Percentiles rank a stretch among this genome's conserved stretches.
These are phyloP conservation scores for Fomitopsis pulvina DNA, from an alignment of 768 basidiomycete genomes.

Conservation along the genomic window DNA sequence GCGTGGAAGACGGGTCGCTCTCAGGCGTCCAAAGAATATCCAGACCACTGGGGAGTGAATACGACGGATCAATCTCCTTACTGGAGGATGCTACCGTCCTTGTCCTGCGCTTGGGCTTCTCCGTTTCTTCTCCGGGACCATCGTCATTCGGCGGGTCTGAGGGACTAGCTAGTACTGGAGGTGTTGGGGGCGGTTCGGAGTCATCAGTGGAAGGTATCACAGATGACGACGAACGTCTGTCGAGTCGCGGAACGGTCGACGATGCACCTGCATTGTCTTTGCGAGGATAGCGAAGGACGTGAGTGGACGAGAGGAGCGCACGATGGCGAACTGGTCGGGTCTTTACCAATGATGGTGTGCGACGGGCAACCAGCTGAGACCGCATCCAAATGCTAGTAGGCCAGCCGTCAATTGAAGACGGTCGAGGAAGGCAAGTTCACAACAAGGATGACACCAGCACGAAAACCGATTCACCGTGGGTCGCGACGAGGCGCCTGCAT, in stretches of 20 bases:
- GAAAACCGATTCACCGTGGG: background rate
- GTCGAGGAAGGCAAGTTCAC: background rate
- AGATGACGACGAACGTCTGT: constrained; percentile 29
- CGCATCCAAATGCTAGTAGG: constrained; percentile 24
- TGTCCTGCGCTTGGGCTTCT: constrained; percentile 29
- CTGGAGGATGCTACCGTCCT: constrained; percentile 21
- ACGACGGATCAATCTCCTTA: constrained; percentile 21
- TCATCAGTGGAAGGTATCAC: constrained; percentile 16
- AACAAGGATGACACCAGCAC: background rate
- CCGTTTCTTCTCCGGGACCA: constrained; percentile 30
- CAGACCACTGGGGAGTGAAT: constrained; percentile 48
- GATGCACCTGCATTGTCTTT: constrained; percentile 18
- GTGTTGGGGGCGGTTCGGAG: constrained; percentile 7
- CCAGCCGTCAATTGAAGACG: background rate
- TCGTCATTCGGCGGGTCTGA: constrained; percentile 12
- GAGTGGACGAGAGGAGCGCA: constrained; percentile 24
- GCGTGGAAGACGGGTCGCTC: constrained; percentile 13
- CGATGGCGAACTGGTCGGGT: constrained; percentile 20
- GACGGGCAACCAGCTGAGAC: constrained; percentile 29
- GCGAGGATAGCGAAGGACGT: constrained; percentile 25
- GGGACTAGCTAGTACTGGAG: constrained; percentile 13
- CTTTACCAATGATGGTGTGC: constrained; percentile 27
- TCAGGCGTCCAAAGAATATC: constrained; percentile 61
- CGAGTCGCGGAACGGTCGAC: constrained; percentile 15
- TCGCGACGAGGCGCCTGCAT: too few relatives aligned